phyloP scores from a whole-genome alignment of 1,284 basidiomycete genomes.

The Cutaneotrichosporon dermatis region DNA sequence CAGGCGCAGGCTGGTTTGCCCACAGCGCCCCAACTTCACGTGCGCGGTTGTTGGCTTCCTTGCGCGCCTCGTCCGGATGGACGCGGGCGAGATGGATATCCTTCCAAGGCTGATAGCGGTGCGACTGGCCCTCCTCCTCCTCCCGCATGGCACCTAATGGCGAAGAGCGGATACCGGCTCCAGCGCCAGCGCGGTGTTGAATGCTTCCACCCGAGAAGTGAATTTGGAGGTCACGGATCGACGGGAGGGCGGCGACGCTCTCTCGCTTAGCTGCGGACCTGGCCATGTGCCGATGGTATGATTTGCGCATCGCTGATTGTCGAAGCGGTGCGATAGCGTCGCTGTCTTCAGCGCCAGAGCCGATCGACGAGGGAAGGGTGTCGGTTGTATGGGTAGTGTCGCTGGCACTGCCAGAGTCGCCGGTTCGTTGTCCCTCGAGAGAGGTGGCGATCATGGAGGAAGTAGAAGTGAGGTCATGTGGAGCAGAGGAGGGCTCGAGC shows the following conservation, averaged over 20 bases:
- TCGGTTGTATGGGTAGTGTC: slow-evolving; percentile 2
- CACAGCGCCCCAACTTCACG: neutral
- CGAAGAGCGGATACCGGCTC: slow-evolving; percentile 29
- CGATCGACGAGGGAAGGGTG: neutral
- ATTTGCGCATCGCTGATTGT: slow-evolving; percentile 1
- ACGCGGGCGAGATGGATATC: slow-evolving; percentile 36
- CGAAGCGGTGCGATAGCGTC: neutral
- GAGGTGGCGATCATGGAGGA: neutral
- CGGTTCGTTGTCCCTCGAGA: neutral
- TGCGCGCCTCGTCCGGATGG: slow-evolving; percentile 25
- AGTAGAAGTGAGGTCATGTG: neutral
- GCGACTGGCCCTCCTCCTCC: slow-evolving; percentile 30
- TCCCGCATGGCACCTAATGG: slow-evolving; percentile 23
- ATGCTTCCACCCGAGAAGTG: slow-evolving; percentile 41
- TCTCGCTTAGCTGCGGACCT: slow-evolving; percentile 45
- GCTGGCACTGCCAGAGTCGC: neutral
- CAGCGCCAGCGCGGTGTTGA: slow-evolving; percentile 35
- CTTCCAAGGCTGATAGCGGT: slow-evolving; percentile 33
- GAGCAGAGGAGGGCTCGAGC: neutral
- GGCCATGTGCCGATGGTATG: slow-evolving; percentile 37
- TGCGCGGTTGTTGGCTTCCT: slow-evolving; percentile 27
- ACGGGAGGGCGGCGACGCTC: slow-evolving; percentile 44
- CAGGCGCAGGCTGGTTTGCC: neutral
- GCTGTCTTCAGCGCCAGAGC: neutral
- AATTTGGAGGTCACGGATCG: slow-evolving; percentile 44